Percentiles rank a stretch among this genome's conserved stretches.
Conservation (phyloP, 2,329 filamentous ascomycete genomes). For the Immersiporthe knoxdaviesiana region DNA sequence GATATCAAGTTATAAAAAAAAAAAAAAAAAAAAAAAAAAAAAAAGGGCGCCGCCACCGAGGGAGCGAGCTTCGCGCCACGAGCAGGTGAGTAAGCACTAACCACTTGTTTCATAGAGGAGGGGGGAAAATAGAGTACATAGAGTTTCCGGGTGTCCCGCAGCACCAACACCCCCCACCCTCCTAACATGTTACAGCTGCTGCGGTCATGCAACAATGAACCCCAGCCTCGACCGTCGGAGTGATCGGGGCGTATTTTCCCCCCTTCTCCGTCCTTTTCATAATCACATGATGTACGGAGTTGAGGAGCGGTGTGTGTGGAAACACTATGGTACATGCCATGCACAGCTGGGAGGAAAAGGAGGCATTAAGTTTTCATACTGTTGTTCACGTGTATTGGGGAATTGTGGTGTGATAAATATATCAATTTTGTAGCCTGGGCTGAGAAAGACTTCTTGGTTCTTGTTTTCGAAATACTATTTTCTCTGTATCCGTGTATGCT, state of each 20-base stretch:
- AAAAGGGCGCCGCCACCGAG: not conserved
- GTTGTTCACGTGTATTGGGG: not conserved
- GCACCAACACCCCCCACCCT: not conserved
- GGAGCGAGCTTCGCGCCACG: not conserved
- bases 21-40: not conserved
- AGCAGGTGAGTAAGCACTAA: not conserved
- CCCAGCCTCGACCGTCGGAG: not conserved
- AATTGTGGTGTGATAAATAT: not conserved
- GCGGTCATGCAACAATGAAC: not conserved
- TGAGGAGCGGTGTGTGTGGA: not conserved
- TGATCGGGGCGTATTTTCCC: not conserved
- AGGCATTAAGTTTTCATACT: not conserved
- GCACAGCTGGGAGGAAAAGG: not conserved
- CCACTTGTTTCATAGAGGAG: too few species aligned
- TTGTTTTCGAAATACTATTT: not conserved
- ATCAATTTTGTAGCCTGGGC: constrained; percentile 2
- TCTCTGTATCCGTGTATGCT: constrained; percentile 11
- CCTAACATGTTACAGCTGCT: not conserved
- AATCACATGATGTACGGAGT: not conserved
- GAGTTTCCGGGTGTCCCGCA: not conserved
- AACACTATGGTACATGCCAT: not conserved
- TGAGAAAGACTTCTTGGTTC: not conserved
- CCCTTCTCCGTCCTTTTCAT: not conserved
- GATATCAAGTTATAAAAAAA: too few species aligned
- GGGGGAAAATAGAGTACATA: not conserved